phyloP scores from a whole-genome alignment of 768 basidiomycete species.

The Jaapia argillacea region DNA sequence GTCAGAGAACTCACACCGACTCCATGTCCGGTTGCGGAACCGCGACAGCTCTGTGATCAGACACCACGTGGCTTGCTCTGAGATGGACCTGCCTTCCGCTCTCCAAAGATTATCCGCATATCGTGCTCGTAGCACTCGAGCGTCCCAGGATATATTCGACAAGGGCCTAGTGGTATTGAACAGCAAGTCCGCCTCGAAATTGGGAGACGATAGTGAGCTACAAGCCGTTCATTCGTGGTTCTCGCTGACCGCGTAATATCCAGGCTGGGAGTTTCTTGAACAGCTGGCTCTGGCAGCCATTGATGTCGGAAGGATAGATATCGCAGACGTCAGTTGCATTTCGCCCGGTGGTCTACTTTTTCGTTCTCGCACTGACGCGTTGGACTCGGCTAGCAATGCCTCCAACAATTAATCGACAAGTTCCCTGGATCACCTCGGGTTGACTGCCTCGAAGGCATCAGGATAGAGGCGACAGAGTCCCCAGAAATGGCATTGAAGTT shows the following conservation, averaged over 20 bases:
- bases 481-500: slow-evolving; percentile 47
- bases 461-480: slow-evolving; percentile 60
- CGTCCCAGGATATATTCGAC: slow-evolving; percentile 25
- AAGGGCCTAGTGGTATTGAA: slow-evolving; percentile 20
- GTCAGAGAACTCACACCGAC: too few relatives aligned
- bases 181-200: slow-evolving; percentile 15
- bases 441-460: slow-evolving; percentile 66
- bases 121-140: slow-evolving; percentile 17
- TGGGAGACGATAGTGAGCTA: slow-evolving; percentile 22
- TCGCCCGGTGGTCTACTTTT: not conserved
- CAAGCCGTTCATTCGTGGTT: slow-evolving; percentile 6
- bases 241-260: slow-evolving; percentile 4
- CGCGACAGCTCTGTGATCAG: too few relatives aligned
- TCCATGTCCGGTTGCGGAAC: too few relatives aligned
- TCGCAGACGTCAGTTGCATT: slow-evolving; percentile 61
- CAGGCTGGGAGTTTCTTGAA: slow-evolving; percentile 77
- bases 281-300: slow-evolving; percentile 71
- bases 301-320: slow-evolving; percentile 60
- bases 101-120: slow-evolving; percentile 25
- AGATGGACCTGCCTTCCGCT: slow-evolving; percentile 23
- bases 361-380: not conserved
- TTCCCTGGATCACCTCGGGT: slow-evolving; percentile 79
- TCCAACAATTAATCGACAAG: slow-evolving; percentile 47
- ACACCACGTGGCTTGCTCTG: too few relatives aligned
- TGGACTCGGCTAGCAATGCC: slow-evolving; percentile 38